These are phyloP conservation scores for Fusarium citri DNA, from an alignment of 2,329 filamentous ascomycete genomes.

Conservation along the genomic window DNA sequence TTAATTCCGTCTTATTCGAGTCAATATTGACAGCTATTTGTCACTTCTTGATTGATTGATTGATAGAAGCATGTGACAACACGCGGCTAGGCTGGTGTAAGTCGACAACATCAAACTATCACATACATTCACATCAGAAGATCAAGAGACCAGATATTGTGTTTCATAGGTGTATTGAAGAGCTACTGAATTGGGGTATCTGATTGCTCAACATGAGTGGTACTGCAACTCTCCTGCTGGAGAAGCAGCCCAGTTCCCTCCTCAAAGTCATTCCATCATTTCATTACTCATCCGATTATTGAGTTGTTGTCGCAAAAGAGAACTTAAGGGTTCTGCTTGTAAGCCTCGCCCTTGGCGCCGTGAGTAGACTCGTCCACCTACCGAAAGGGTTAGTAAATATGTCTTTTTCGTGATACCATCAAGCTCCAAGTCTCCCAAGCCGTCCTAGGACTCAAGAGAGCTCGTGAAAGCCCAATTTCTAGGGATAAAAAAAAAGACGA, in stretches of 20 bases:
- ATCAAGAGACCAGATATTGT: background rate
- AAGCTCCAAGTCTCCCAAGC: background rate
- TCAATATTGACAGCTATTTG: background rate
- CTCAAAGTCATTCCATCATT: conserved; percentile 9
- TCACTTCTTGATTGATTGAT: background rate
- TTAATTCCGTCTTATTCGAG: background rate
- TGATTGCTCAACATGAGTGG: conserved; percentile 33
- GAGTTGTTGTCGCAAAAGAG: background rate
- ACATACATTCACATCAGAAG: background rate
- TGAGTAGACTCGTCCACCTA: conserved; percentile 54
- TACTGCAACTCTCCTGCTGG: background rate
- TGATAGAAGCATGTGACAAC: background rate
- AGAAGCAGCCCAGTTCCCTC: conserved; percentile 15
- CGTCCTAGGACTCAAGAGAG: background rate
- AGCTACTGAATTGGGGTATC: conserved; percentile 43
- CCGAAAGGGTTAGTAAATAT: background rate
- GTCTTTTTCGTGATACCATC: background rate
- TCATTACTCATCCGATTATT: background rate
- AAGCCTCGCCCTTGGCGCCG: conserved; percentile 54
- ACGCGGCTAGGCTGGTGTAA: background rate
- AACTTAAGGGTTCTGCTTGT: conserved; percentile 57
- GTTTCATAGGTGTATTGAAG: conserved; percentile 34
- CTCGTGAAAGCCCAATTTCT: background rate
- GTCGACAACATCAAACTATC: background rate
- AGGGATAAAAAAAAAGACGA: background rate